These are phyloP conservation scores for Thuidium tamariscinum DNA, from an alignment of 225 moss, liverwort and hornwort genomes.

Conservation along the genomic window DNA sequence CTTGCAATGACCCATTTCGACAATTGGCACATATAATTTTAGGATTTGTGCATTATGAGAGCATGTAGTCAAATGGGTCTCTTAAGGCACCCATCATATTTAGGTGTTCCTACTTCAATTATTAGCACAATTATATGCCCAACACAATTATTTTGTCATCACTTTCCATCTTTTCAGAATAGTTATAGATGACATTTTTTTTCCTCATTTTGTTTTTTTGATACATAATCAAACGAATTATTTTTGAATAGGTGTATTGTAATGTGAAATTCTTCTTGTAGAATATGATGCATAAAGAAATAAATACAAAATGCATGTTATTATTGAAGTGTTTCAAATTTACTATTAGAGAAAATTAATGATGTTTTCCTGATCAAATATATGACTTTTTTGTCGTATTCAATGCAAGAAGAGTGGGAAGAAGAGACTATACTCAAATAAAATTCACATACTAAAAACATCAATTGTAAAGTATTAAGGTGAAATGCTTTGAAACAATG, in stretches of 20 bases:
- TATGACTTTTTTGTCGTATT: background rate
- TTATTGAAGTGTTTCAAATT: background rate
- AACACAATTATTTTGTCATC: background rate
- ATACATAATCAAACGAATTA: background rate
- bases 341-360: background rate
- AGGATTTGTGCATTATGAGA: background rate
- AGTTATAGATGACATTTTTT: too few species aligned
- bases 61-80: background rate
- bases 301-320: background rate
- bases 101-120: background rate
- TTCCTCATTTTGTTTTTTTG: background rate
- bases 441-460: background rate
- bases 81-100: accelerated
- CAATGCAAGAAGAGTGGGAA: too few species aligned
- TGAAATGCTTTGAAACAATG: background rate
- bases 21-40: too few species aligned
- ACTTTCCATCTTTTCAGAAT: too few species aligned
- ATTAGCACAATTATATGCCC: too few species aligned
- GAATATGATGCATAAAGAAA: background rate
- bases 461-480: background rate
- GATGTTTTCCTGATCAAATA: background rate
- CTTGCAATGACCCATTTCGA: too few species aligned
- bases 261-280: background rate
- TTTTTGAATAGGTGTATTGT: background rate
- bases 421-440: background rate